Conservation (phyloP, 495 filamentous ascomycete species). For the Hypomontagnella submonticulosa region DNA sequence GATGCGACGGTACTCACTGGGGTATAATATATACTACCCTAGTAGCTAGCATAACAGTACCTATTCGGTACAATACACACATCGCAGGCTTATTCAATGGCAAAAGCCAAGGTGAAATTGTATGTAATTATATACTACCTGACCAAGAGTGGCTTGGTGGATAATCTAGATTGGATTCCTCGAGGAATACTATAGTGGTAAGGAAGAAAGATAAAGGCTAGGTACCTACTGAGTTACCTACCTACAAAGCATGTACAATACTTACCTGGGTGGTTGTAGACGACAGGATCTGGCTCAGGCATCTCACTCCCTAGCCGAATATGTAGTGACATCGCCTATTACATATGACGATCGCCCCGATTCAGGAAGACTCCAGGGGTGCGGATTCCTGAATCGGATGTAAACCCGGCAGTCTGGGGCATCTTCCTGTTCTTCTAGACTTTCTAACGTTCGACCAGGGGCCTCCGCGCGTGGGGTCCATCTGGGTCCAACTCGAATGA, state of each 20-base stretch:
- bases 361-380: constrained; percentile 42
- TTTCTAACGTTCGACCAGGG: constrained; percentile 30
- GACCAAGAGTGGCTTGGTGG: too few relatives aligned
- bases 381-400: constrained; percentile 50
- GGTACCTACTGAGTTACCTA: too few relatives aligned
- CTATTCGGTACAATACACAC: background rate
- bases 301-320: constrained; percentile 41
- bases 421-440: constrained; percentile 41
- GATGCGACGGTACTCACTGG: constrained; percentile 16
- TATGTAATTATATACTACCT: too few relatives aligned
- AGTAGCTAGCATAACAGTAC: constrained; percentile 9
- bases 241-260: too few relatives aligned
- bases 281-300: constrained; percentile 42
- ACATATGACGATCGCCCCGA: constrained; percentile 42
- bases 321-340: constrained; percentile 29
- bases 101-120: too few relatives aligned
- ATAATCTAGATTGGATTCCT: too few relatives aligned
- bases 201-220: too few relatives aligned
- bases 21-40: background rate
- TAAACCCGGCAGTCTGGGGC: constrained; percentile 48
- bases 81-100: too few relatives aligned
- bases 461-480: constrained; percentile 37
- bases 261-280: background rate
- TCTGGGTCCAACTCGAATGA: constrained; percentile 42
- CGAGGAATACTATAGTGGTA: too few relatives aligned